Conservation (phyloP, 768 basidiomycete species). For the Trametes cingulata region DNA sequence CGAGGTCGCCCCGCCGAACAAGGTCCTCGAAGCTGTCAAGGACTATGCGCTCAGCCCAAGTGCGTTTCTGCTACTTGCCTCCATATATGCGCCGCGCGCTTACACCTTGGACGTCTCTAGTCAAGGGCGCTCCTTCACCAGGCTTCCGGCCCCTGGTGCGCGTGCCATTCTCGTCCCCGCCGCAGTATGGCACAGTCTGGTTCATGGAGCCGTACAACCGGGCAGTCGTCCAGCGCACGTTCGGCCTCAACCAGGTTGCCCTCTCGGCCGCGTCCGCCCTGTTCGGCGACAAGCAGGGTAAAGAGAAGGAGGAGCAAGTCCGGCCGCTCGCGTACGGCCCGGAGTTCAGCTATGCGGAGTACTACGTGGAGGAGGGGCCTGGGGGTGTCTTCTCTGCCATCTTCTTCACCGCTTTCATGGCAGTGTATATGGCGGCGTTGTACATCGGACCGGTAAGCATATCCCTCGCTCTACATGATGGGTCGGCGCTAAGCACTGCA, state of each 20-base stretch:
- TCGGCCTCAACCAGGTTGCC: slow-evolving; percentile 48
- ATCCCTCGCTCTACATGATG: background rate
- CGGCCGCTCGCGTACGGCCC: slow-evolving; percentile 55
- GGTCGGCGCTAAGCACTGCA: background rate
- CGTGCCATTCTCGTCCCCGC: slow-evolving; percentile 36
- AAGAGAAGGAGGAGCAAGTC: slow-evolving; percentile 23
- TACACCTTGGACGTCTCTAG: background rate
- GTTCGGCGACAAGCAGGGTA: background rate
- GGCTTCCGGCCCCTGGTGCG: slow-evolving; percentile 35
- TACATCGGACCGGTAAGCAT: slow-evolving; percentile 32
- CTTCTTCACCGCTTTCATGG: slow-evolving; percentile 33
- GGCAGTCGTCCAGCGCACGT: slow-evolving; percentile 55
- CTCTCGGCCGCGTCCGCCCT: slow-evolving; percentile 12
- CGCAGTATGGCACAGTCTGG: slow-evolving; percentile 43
- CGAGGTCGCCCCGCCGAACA: slow-evolving; percentile 36
- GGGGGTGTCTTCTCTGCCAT: slow-evolving; percentile 41
- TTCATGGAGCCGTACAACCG: slow-evolving; percentile 48
- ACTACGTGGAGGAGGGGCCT: slow-evolving; percentile 37
- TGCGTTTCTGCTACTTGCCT: slow-evolving; percentile 22
- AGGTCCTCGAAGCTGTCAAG: slow-evolving; percentile 30
- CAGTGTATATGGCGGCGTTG: slow-evolving; percentile 1
- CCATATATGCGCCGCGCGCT: background rate
- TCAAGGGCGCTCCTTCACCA: slow-evolving; percentile 35
- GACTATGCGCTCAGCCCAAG: slow-evolving; percentile 49
- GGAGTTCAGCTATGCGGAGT: slow-evolving; percentile 77